Percentiles rank a stretch among this genome's conserved stretches.
phyloP scores from a whole-genome alignment of 768 basidiomycete genomes.

The Termitomyces sp. region DNA sequence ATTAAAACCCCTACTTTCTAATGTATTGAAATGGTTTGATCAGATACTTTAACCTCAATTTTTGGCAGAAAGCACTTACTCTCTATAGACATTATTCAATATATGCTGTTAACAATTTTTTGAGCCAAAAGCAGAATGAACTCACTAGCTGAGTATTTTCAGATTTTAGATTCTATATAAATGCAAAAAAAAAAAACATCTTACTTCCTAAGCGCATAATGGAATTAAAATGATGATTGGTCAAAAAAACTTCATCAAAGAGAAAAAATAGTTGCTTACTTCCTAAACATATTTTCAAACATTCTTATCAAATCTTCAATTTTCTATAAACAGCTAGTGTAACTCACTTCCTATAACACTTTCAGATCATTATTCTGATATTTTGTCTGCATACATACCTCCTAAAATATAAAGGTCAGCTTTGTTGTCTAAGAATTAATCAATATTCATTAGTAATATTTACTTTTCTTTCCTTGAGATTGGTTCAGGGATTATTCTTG shows the following conservation, averaged over 20 bases:
- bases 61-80: not conserved
- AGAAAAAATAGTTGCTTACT: not conserved
- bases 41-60: not conserved
- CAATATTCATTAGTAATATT: not conserved
- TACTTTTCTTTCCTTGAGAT: not conserved
- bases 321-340: not conserved
- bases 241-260: not conserved
- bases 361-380: not conserved
- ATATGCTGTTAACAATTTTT: not conserved
- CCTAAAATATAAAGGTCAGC: not conserved
- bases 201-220: not conserved
- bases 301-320: not conserved
- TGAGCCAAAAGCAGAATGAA: not conserved
- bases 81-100: not conserved
- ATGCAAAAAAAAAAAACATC: not conserved
- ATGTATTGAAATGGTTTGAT: not conserved
- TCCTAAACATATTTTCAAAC: not conserved
- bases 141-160: not conserved
- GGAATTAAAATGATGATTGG: not conserved
- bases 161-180: no score
- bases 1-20: not conserved
- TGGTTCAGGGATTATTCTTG: no score
- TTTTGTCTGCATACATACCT: not conserved
- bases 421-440: no score
- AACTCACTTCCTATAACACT: not conserved